These are phyloP conservation scores for Cardiospermum halicacabum DNA, from an alignment of 345 rosid species.

Conservation along the genomic window DNA sequence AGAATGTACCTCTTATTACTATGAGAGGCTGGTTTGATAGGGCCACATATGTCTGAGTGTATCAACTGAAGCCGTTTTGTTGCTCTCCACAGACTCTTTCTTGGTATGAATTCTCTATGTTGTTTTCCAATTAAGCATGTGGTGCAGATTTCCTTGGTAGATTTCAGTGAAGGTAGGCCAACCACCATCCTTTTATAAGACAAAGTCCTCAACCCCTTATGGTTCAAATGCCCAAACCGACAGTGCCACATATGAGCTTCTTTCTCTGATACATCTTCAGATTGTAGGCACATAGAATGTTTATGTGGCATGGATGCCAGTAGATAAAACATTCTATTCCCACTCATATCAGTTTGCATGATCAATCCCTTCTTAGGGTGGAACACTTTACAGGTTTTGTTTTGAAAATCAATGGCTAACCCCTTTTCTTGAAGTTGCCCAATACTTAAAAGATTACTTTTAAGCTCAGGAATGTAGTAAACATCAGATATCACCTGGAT, in stretches of 20 bases:
- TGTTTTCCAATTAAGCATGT: background rate
- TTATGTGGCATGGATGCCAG: too few relatives aligned
- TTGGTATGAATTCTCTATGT: background rate
- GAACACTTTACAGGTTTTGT: background rate
- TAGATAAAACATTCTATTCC: background rate
- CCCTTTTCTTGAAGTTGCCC: background rate
- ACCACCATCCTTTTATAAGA: background rate
- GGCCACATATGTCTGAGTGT: background rate
- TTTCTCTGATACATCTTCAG: background rate
- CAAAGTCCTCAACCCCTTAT: background rate
- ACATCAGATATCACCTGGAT: background rate
- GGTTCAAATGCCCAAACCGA: background rate
- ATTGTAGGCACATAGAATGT: too few relatives aligned
- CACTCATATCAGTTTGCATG: background rate
- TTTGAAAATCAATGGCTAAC: background rate
- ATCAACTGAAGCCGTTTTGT: background rate
- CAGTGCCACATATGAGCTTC: background rate
- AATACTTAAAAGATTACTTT: too few relatives aligned
- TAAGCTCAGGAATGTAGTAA: background rate
- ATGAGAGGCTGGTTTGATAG: background rate
- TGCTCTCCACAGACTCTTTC: background rate
- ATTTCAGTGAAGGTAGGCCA: background rate
- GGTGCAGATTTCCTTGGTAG: background rate
- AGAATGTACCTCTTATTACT: background rate
- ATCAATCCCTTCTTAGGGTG: background rate